Base-by-base conservation (phyloP, 1,284 basidiomycete genomes). In the Laetiporus sulphureus region DNA sequence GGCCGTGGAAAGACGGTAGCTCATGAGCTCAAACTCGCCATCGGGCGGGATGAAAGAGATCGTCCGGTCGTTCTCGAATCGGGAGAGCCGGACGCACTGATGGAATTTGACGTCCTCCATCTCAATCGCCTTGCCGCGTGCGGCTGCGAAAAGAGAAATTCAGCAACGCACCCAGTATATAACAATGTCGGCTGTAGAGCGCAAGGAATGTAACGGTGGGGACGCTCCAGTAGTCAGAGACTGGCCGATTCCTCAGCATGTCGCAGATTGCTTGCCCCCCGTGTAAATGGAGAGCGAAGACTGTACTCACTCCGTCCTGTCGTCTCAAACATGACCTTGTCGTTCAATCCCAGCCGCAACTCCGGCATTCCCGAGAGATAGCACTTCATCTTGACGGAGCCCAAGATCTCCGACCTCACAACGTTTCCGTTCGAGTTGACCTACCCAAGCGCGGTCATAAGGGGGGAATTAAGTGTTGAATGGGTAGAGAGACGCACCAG, bases 101-200 rank as follows among this genome's bases (percentile, higher is more conserved):
- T 99, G 96, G 70, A 99, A 99, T 63, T 97, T 98, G 68, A 98
- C 92, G 60, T 99, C 96, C 64, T 99, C 96, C 91, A 99, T 97
- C 67, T 99, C 96, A 58, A 99, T 96, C 3, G 94, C 85, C 65
- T 99, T 99, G 5, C 96, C 96, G 16, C 95, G 79, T 2, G 95
- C 86, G 21, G 93, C 91, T 91, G 58, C 0, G 18, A 31, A 36
- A 5, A 11, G 19, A 36, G 13, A 16, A 5, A 13, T 15, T 21
- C 15, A 37, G 24, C 13, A 27, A 27, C 13, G 8, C 7, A 13
- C 8, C 25, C 25, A n/a, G n/a, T n/a, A n/a, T n/a, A n/a, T n/a
- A n/a, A n/a, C n/a, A n/a, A n/a, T n/a, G n/a, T n/a, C n/a, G n/a
- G n/a, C n/a, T n/a, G n/a, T n/a, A n/a, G n/a, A n/a, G 25, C 25